Evolutionary conservation across 768 basidiomycete genomes (phyloP).

Genomic region (Phaffia australis): DNA sequence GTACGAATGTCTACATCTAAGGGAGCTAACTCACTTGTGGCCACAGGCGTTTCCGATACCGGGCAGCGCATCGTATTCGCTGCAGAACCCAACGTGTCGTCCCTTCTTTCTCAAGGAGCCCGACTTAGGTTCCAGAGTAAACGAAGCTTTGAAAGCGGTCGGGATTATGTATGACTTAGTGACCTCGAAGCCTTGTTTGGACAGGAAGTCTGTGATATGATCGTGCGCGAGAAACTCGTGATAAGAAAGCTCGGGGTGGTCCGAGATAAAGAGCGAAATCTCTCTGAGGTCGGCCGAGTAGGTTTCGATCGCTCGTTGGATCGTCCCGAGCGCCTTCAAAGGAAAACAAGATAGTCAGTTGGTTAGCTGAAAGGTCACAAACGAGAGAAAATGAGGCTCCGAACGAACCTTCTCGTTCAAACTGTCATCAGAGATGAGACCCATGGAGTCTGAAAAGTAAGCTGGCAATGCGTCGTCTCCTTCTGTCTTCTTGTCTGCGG

Average conservation of each 20-base stretch:
- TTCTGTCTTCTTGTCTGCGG: not conserved
- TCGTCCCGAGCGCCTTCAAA: not conserved
- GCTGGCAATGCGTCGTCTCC: not conserved
- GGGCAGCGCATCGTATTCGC: slow-evolving; percentile 30
- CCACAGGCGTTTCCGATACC: slow-evolving; percentile 30
- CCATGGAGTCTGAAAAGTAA: no score
- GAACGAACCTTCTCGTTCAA: not conserved
- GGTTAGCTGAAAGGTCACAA: not conserved
- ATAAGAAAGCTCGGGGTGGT: slow-evolving; percentile 14
- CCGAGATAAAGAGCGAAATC: slow-evolving; percentile 14
- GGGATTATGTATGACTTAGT: slow-evolving; percentile 2
- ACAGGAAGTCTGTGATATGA: slow-evolving; percentile 3
- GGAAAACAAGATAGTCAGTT: not conserved
- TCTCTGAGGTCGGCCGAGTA: not conserved
- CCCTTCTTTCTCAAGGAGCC: slow-evolving; percentile 18
- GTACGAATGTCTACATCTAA: no score
- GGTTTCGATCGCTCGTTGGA: slow-evolving; percentile 3
- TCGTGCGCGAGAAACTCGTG: slow-evolving; percentile 18
- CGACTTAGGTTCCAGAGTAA: slow-evolving; percentile 11
- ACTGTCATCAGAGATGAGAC: no score
- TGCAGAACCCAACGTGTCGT: slow-evolving; percentile 28
- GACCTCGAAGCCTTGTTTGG: slow-evolving; percentile 15
- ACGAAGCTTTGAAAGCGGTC: slow-evolving; percentile 30
- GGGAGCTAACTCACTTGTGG: not conserved
- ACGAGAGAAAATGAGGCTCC: not conserved